A percentile compares a stretch with the other conserved stretches of the same genome.
Evolutionary conservation across 2,329 filamentous ascomycete species (phyloP).

Genomic region (Albifimbria verrucaria): DNA sequence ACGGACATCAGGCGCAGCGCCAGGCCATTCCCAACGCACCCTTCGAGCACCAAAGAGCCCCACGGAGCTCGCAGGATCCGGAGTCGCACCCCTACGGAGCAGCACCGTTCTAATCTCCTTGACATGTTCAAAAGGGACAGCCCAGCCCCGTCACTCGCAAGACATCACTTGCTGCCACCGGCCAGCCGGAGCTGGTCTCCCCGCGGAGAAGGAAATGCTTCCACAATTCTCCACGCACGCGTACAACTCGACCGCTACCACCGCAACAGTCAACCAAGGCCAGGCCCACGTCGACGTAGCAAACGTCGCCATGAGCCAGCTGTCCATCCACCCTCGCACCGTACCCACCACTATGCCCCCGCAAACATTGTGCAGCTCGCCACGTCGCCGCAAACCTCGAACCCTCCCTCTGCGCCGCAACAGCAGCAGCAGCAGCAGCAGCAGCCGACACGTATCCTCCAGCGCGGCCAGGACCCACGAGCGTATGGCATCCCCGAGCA

Average conservation of each 20-base stretch:
- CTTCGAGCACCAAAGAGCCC: slow-evolving; percentile 13
- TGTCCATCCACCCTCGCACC: slow-evolving; percentile 14
- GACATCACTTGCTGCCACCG: background rate
- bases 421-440: slow-evolving; percentile 13
- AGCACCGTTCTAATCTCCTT: slow-evolving; percentile 47
- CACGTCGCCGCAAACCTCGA: slow-evolving; percentile 7
- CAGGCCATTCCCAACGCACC: slow-evolving; percentile 5
- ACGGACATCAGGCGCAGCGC: slow-evolving; percentile 12
- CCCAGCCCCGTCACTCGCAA: slow-evolving; percentile 1
- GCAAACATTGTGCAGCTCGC: slow-evolving; percentile 2
- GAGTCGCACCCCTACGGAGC: slow-evolving; percentile 17
- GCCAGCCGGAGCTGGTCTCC: background rate
- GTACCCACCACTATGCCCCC: slow-evolving; percentile 11
- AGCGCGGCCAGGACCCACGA: slow-evolving; percentile 28
- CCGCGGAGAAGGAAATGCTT: background rate
- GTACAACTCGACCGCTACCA: background rate
- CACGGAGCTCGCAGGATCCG: slow-evolving; percentile 23
- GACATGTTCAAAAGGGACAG: slow-evolving; percentile 50
- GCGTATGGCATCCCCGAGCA: slow-evolving; percentile 12
- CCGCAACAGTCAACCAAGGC: background rate
- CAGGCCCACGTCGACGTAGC: slow-evolving; percentile 9
- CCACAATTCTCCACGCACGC: background rate
- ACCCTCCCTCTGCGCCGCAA: slow-evolving; percentile 1
- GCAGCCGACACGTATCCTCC: slow-evolving; percentile 31
- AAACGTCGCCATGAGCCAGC: background rate